Evolutionary conservation across 2,329 filamentous ascomycete species (phyloP).

Genomic region (Hypoxylon sp.): DNA sequence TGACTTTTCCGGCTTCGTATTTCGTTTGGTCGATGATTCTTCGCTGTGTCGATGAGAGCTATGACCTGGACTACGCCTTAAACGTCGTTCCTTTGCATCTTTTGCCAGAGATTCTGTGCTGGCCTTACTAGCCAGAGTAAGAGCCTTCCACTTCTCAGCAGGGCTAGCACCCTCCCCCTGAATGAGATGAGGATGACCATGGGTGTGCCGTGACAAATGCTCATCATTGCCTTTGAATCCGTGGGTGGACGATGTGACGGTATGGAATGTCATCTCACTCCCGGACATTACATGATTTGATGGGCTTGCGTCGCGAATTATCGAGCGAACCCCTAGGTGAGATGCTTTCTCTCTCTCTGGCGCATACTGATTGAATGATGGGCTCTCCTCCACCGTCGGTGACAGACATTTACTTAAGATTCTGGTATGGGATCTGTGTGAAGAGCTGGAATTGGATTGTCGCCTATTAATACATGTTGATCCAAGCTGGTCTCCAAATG

Average conservation of each 20-base stretch:
- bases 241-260: constrained; percentile 19
- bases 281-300: constrained; percentile 14
- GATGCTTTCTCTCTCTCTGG: constrained; percentile 6
- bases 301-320: constrained; percentile 12
- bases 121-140: constrained; percentile 43
- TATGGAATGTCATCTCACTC: constrained; percentile 34
- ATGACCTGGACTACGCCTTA: constrained; percentile 41
- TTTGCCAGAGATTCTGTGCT: constrained; percentile 49
- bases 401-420: constrained; percentile 48
- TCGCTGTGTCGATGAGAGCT: constrained; percentile 31
- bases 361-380: constrained; percentile 18
- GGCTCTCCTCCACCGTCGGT: constrained; percentile 53
- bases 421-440: constrained; percentile 27
- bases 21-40: constrained; percentile 27
- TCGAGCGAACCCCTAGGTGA: constrained; percentile 5
- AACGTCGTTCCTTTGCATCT: constrained; percentile 47
- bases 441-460: constrained; percentile 41
- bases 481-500: constrained; percentile 18
- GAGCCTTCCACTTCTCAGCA: constrained; percentile 44
- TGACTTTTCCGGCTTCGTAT: constrained; percentile 21
- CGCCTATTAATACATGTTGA: constrained; percentile 37
- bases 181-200: neutral
- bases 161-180: constrained; percentile 18
- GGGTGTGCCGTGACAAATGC: constrained; percentile 5
- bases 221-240: constrained; percentile 4